Base-by-base conservation (phyloP, 2,329 filamentous ascomycete genomes). In the Sclerotinia glacialis region DNA sequence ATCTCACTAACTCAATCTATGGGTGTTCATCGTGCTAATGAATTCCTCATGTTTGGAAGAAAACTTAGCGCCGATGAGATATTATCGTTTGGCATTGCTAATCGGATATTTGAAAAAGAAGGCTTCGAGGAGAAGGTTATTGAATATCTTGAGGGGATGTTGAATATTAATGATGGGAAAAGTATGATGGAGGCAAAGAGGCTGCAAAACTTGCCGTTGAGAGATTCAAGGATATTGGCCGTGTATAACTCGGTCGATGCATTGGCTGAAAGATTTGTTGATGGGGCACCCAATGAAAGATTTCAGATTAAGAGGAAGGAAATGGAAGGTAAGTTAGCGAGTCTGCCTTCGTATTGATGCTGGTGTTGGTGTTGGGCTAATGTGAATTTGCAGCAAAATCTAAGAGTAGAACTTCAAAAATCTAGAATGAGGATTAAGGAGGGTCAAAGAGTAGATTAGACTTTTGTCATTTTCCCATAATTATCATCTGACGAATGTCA, bases 161-260 rank as follows among this genome's bases (percentile, higher is more conserved):
- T 83, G 50, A 72, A 72, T 2, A 59, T 76, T 0, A 83, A 83
- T 73, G 81, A 83, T 75, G 81, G 81, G 26, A 80, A 80, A 74
- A 82, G 80, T 71, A 83, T 83, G 81, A 81, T 82, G 72, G 81
- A 83, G 77, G 78, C 77, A 71, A 83, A 83, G 76, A 76, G 81
- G 71, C 70, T 83, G 73, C 79, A 81, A 74, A 83, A 83, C 75
- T 76, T 77, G 6, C 78, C 78, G 16, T 72, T 82, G 56, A 74
- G 81, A 65, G 78, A 79, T 70, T 77, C 73, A 65, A 77, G 82
- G 66, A 71, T 83, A 71, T 68, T 82, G 16, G 81, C 81, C 0
- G 79, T 83, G 44, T 75, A 78, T n/a, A 79, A 83, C 74, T 76
- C 79, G 4, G 70, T 81, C 12, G 79, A 82, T 77, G 81, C 81